Conservation (phyloP, 805 yeast species). For the Starmerella riodocensis region DNA sequence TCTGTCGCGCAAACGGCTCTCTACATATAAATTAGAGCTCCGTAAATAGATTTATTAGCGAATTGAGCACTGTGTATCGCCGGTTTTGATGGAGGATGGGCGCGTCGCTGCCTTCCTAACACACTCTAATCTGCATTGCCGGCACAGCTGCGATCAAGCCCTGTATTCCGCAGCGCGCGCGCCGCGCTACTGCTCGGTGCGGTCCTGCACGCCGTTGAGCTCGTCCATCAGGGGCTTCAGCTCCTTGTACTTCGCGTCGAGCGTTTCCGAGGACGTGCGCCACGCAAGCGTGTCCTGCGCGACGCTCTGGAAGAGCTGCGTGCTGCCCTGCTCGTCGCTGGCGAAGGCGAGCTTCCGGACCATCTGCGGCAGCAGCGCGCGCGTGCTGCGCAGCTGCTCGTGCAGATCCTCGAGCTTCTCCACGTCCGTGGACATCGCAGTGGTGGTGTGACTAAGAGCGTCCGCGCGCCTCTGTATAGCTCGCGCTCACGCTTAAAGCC, state of each 20-base stretch:
- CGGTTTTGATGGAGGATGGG: no score
- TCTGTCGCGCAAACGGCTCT: no score
- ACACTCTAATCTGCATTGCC: no score
- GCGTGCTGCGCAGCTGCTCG: constrained; percentile 14
- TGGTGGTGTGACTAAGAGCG: neutral
- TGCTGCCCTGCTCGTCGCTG: constrained; percentile 14
- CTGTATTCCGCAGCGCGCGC: neutral
- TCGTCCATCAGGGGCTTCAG: constrained; percentile 12
- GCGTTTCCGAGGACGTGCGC: constrained; percentile 7
- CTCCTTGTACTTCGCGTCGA: constrained; percentile 12
- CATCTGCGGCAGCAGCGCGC: constrained; percentile 19
- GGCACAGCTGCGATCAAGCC: no score
- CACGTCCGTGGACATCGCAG: constrained; percentile 7
- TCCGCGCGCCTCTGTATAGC: neutral
- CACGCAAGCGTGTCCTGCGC: constrained; percentile 16
- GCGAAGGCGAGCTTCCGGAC: constrained; percentile 16
- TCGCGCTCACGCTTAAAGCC: neutral
- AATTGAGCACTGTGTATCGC: no score
- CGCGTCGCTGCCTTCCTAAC: no score
- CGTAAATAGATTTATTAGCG: no score
- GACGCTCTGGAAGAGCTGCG: constrained; percentile 17
- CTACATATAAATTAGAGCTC: no score
- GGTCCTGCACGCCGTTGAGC: constrained; percentile 5
- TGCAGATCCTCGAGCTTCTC: constrained; percentile 15
- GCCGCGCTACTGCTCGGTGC: no score